Conservation (phyloP, 768 basidiomycete species). For the Boletus tomentosulus region DNA sequence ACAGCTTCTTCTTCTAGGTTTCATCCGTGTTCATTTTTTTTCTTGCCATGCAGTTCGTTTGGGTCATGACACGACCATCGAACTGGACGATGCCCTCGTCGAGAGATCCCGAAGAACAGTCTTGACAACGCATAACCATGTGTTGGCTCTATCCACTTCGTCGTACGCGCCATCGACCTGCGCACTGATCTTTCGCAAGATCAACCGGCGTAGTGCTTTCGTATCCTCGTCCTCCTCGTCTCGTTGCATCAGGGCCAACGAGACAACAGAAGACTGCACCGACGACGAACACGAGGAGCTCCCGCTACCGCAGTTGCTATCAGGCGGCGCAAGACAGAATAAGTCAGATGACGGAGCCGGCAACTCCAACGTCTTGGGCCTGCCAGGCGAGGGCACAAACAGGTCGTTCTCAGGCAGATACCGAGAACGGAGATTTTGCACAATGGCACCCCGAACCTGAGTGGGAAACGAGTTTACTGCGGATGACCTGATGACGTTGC, state of each 20-base stretch:
- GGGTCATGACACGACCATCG: constrained; percentile 11
- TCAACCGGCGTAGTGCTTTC: constrained; percentile 55
- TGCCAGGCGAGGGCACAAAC: constrained; percentile 16
- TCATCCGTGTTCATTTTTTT: constrained; percentile 1
- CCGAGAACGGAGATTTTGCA: constrained; percentile 39
- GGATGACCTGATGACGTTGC: not conserved
- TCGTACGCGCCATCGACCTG: constrained; percentile 52
- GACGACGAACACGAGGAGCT: constrained; percentile 23
- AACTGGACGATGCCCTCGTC: constrained; percentile 5
- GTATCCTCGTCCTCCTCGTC: constrained; percentile 63
- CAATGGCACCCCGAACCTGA: constrained; percentile 49
- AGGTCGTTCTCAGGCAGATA: constrained; percentile 20
- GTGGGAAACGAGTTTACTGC: not conserved
- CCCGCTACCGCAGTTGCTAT: constrained; percentile 7
- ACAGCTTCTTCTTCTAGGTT: constrained; percentile 13
- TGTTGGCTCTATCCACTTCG: constrained; percentile 55
- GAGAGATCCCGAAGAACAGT: constrained; percentile 58
- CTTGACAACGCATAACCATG: constrained; percentile 63
- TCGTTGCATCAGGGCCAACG: constrained; percentile 46
- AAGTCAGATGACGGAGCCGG: constrained; percentile 5
- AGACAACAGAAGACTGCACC: constrained; percentile 36
- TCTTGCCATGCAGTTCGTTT: not conserved
- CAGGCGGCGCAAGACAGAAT: constrained; percentile 22
- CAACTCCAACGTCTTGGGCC: not conserved
- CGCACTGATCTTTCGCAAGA: constrained; percentile 63